These are phyloP conservation scores for Fraxinus greggii DNA, from an alignment of 305 asterid genomes.

Conservation along the genomic window DNA sequence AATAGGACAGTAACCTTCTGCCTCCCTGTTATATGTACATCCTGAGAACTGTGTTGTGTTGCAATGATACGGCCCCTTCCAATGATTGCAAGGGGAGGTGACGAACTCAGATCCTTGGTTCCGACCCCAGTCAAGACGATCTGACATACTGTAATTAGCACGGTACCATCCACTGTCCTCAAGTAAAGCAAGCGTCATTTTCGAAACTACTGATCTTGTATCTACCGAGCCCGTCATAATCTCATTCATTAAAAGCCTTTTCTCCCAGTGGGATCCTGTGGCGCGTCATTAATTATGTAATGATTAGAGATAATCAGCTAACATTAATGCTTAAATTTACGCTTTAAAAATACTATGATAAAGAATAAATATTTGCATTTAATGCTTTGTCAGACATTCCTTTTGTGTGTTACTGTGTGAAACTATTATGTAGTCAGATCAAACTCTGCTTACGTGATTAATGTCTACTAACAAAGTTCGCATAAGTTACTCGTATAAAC, in stretches of 20 bases:
- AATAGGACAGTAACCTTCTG: conserved; percentile 98
- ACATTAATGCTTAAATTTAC: neutral
- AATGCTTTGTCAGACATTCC: neutral
- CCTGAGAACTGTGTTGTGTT: conserved; percentile 94
- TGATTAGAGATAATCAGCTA: conserved; percentile 5
- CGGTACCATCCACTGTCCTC: conserved; percentile 99
- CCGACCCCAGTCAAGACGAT: conserved; percentile 95
- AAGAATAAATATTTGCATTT: neutral
- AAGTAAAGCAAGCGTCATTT: conserved; percentile 95
- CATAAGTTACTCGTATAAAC: neutral
- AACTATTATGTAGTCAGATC: neutral
- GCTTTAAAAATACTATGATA: neutral
- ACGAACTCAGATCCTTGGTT: conserved; percentile 91
- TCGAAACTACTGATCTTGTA: conserved; percentile 95
- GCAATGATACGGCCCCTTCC: conserved; percentile 98
- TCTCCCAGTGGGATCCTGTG: conserved; percentile 99
- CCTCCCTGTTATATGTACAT: conserved; percentile 97
- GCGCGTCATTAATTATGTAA: conserved; percentile 14
- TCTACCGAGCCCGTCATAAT: conserved; percentile 99
- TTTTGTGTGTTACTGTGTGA: neutral
- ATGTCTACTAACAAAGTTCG: neutral
- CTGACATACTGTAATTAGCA: conserved; percentile 97
- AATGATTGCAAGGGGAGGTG: conserved; percentile 79
- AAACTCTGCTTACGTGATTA: neutral
- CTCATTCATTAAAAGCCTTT: conserved; percentile 96